phyloP scores from a whole-genome alignment of 176 grass and related monocot species.

The Avena sativa region DNA sequence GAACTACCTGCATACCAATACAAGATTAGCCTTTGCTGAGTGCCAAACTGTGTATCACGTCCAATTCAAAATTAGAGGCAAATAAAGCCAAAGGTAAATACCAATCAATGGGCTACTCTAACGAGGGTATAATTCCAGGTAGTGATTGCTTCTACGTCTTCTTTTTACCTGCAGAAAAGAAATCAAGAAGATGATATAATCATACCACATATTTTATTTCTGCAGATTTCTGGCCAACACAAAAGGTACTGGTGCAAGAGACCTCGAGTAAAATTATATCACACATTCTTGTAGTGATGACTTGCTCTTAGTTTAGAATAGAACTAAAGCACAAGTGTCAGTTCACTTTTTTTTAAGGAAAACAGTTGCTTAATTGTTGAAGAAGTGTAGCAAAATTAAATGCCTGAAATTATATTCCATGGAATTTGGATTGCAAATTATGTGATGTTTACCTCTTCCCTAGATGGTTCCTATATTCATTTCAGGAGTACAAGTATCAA shows the following conservation, averaged over 20 bases:
- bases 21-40: background rate
- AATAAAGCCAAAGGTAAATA: background rate
- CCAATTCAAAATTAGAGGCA: background rate
- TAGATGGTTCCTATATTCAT: background rate
- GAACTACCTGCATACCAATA: conserved; percentile 32
- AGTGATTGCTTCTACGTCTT: conserved; percentile 31
- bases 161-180: conserved; percentile 50
- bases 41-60: background rate
- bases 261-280: background rate
- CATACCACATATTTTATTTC: background rate
- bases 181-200: background rate
- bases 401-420: background rate
- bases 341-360: background rate
- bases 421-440: background rate
- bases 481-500: background rate
- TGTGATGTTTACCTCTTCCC: background rate
- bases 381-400: background rate
- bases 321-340: conserved; percentile 2
- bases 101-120: conserved; percentile 47
- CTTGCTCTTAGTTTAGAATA: background rate
- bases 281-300: conserved; percentile 4
- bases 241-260: background rate
- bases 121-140: conserved; percentile 30
- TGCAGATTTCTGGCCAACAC: background rate
- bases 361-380: background rate